Evolutionary conservation across 2,329 filamentous ascomycete species (phyloP).

Genomic region (Apiospora koreana): DNA sequence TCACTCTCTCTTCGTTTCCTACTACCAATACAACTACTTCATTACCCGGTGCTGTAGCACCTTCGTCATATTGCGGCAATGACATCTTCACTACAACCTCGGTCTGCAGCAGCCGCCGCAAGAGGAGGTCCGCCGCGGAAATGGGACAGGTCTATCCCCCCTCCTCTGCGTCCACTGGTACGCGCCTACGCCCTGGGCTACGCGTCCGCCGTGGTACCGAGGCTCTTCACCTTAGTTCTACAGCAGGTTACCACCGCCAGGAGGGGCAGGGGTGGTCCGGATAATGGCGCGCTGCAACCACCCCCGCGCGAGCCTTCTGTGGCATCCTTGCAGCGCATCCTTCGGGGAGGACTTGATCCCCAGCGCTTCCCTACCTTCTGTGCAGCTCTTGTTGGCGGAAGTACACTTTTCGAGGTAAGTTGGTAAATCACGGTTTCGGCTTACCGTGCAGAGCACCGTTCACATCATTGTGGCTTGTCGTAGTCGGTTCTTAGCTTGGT

Average conservation of each 20-base stretch:
- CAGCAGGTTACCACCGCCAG: slow-evolving; percentile 45
- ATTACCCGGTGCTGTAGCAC: neutral
- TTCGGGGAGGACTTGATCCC: slow-evolving; percentile 53
- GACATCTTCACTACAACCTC: slow-evolving; percentile 25
- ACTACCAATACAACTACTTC: neutral
- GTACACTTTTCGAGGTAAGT: slow-evolving; percentile 60
- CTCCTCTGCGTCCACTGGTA: slow-evolving; percentile 54
- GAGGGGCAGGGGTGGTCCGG: slow-evolving; percentile 32
- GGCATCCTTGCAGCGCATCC: slow-evolving; percentile 40
- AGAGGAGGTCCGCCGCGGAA: slow-evolving; percentile 19
- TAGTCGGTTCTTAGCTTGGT: neutral
- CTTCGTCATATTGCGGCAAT: slow-evolving; percentile 22
- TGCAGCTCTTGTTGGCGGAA: slow-evolving; percentile 59
- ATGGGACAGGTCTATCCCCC: slow-evolving; percentile 43
- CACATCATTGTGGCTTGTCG: neutral
- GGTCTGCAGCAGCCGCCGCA: slow-evolving; percentile 17
- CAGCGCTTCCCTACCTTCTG: slow-evolving; percentile 65
- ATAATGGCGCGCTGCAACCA: slow-evolving; percentile 24
- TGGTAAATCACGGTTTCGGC: neutral
- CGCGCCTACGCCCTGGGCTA: slow-evolving; percentile 64
- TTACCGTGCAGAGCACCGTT: neutral
- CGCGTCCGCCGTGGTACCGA: slow-evolving; percentile 57
- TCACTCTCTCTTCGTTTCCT: neutral
- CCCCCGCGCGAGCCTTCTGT: slow-evolving; percentile 29
- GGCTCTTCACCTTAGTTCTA: slow-evolving; percentile 55